Evolutionary conservation across 2,329 filamentous ascomycete genomes (phyloP).

Genomic region (Colletotrichum musae): DNA sequence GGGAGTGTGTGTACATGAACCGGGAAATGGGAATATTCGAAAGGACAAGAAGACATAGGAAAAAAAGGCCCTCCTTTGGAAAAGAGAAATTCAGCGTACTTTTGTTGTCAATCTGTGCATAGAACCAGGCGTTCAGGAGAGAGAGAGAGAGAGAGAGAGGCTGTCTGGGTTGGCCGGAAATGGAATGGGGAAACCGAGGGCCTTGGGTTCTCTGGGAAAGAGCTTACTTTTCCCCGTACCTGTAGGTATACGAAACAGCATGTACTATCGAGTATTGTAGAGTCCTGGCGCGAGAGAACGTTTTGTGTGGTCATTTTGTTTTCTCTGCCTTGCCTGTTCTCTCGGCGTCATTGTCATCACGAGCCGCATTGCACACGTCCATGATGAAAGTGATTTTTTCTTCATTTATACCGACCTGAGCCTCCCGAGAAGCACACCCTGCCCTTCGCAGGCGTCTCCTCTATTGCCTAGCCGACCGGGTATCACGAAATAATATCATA

Average conservation of each 20-base stretch:
- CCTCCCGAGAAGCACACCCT: neutral
- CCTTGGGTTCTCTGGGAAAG: constrained; percentile 5
- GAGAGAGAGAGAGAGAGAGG: neutral
- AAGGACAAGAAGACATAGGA: constrained; percentile 8
- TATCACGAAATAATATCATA: constrained; percentile 33
- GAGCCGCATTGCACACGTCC: too few species aligned
- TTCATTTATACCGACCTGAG: constrained; percentile 5
- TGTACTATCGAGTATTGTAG: constrained; percentile 7
- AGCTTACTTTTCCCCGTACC: neutral
- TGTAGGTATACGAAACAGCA: neutral
- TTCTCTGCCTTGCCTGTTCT: too few species aligned
- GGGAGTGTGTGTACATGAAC: neutral
- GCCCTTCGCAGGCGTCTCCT: neutral
- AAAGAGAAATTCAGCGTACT: constrained; percentile 13
- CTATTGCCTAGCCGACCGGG: constrained; percentile 32
- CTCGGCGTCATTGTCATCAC: too few species aligned
- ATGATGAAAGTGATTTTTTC: too few species aligned
- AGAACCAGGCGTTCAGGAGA: constrained; percentile 39
- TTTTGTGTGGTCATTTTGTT: too few species aligned
- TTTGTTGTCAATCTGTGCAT: constrained; percentile 30
- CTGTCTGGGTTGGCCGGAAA: constrained; percentile 13
- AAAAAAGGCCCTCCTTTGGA: neutral
- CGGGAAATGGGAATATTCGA: constrained; percentile 7
- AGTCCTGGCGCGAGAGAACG: too few species aligned
- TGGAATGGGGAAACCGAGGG: constrained; percentile 17